A percentile compares a stretch with the other conserved stretches of the same genome.
These are phyloP conservation scores for Fraxinus platypoda DNA, from an alignment of 305 asterid species.

Conservation along the genomic window DNA sequence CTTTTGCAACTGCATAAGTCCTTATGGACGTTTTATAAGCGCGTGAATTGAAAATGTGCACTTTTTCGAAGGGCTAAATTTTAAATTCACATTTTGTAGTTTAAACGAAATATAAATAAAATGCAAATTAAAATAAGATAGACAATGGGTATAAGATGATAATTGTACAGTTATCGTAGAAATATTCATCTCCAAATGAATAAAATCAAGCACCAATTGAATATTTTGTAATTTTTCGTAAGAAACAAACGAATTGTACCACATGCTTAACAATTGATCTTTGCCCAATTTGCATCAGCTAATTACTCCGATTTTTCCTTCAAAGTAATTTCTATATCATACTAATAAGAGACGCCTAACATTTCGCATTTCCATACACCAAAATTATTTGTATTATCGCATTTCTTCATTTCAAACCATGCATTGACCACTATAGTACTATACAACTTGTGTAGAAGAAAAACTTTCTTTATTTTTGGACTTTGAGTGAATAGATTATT, in stretches of 20 bases:
- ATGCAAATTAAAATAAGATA: neutral
- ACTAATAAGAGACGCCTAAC: neutral
- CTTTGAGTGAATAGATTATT: too few relatives aligned
- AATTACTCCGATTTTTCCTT: too few relatives aligned
- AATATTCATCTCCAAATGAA: neutral
- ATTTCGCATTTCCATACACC: neutral
- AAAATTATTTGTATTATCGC: too few relatives aligned
- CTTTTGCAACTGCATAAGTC: too few relatives aligned
- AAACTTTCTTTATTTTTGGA: too few relatives aligned
- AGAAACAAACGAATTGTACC: neutral
- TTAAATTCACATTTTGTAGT: neutral
- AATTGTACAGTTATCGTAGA: too few relatives aligned
- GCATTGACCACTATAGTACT: neutral
- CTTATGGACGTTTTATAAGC: too few relatives aligned
- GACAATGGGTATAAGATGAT: neutral
- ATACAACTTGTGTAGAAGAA: neutral
- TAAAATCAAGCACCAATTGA: neutral
- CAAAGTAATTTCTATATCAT: too few relatives aligned
- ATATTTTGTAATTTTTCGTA: neutral
- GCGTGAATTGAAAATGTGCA: neutral
- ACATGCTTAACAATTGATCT: neutral
- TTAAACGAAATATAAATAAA: too few relatives aligned
- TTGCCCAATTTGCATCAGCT: neutral
- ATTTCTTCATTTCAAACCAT: neutral
- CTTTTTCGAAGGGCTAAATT: neutral